These are phyloP conservation scores for Mortierella sp. DNA, from an alignment of 371 early-diverging fungal genomes.

Conservation along the genomic window DNA sequence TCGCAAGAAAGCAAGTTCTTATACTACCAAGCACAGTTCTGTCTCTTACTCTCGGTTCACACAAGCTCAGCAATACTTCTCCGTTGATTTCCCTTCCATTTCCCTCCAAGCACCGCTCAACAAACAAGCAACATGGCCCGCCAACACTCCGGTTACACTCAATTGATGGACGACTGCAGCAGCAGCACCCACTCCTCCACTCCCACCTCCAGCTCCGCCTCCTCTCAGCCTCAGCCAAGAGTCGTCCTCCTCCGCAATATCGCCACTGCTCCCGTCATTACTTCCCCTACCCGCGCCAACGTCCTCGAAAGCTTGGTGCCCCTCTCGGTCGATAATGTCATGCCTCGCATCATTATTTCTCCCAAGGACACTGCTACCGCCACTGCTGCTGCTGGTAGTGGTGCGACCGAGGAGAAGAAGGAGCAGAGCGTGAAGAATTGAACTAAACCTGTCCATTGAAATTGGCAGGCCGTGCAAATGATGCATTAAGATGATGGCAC, in stretches of 20 bases:
- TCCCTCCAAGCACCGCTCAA: background rate
- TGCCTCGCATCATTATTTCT: background rate
- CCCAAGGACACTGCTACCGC: background rate
- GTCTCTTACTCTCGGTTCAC: background rate
- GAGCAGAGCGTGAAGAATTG: background rate
- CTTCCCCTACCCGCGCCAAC: background rate
- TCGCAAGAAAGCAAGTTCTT: background rate
- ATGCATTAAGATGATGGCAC: slow-evolving; percentile 10
- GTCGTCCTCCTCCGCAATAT: background rate
- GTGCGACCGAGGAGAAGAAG: background rate
- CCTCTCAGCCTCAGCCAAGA: background rate
- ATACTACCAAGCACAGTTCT: background rate
- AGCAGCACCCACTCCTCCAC: background rate
- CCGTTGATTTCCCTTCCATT: background rate
- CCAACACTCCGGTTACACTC: background rate
- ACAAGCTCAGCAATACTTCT: background rate
- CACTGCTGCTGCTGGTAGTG: background rate
- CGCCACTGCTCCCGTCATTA: background rate
- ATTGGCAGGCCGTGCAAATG: background rate
- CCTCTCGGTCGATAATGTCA: background rate
- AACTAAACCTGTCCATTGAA: background rate
- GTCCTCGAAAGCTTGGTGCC: background rate
- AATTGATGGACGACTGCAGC: background rate
- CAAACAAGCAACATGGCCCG: background rate
- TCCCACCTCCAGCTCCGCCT: background rate